A percentile compares a stretch with the other conserved stretches of the same genome.
phyloP scores from a whole-genome alignment of 2,329 filamentous ascomycete species.

The Monascus ruber region DNA sequence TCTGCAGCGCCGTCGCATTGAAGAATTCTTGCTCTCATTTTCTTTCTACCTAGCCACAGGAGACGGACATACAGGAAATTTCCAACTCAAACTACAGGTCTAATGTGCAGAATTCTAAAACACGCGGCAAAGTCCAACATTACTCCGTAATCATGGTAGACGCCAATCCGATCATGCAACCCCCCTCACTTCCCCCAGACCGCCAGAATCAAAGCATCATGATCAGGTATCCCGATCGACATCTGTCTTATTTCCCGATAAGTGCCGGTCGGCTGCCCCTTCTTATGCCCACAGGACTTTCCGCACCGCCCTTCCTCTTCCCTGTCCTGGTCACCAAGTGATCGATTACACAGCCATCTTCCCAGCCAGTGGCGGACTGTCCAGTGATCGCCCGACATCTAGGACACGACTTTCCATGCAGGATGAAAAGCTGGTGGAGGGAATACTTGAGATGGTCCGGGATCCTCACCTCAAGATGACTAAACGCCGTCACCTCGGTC shows the following conservation, averaged over 20 bases:
- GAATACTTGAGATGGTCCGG: slow-evolving; percentile 54
- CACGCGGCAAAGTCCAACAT: no score
- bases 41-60: no score
- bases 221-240: no score
- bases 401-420: slow-evolving; percentile 51
- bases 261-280: not conserved
- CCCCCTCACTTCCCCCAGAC: no score
- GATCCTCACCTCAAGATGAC: slow-evolving; percentile 49
- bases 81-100: no score
- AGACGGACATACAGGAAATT: no score
- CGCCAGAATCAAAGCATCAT: no score
- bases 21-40: no score
- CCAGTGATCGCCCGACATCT: slow-evolving; percentile 51
- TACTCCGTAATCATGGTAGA: no score
- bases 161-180: no score
- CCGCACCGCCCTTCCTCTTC: slow-evolving; percentile 27
- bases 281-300: not conserved
- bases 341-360: slow-evolving; percentile 53
- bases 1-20: no score
- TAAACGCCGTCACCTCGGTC: slow-evolving; percentile 41
- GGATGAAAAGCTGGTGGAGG: slow-evolving; percentile 51
- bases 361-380: slow-evolving; percentile 51
- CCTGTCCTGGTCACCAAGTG: slow-evolving; percentile 49
- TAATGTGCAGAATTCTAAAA: no score
- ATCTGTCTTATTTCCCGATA: not conserved